Conservation (phyloP, 192 early-diverging fungal species). For the Dissophora ornata region DNA sequence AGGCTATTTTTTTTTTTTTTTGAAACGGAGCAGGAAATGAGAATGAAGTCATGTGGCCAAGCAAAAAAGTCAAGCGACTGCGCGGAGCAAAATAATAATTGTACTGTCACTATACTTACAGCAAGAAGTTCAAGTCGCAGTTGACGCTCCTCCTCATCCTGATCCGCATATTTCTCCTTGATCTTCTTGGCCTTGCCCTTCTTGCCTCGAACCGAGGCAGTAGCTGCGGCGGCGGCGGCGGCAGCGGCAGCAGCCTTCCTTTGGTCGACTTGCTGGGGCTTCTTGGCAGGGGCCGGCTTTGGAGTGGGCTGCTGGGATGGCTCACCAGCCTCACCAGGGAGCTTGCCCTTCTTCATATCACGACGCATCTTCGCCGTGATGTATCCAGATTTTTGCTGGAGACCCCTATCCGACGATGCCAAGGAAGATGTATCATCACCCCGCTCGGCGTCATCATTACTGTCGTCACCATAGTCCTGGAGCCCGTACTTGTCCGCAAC, state of each 20-base stretch:
- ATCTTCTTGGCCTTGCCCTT: slow-evolving; percentile 90
- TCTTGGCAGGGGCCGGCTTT: slow-evolving; percentile 24
- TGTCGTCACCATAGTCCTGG: slow-evolving; percentile 65
- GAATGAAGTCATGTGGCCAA: not conserved
- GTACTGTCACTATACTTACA: slow-evolving; percentile 59
- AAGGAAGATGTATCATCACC: slow-evolving; percentile 52
- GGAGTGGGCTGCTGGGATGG: slow-evolving; percentile 33
- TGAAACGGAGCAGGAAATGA: not conserved
- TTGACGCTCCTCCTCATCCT: slow-evolving; percentile 92
- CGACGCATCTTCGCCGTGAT: slow-evolving; percentile 89
- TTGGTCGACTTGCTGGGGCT: slow-evolving; percentile 8
- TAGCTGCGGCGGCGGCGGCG: slow-evolving; percentile 9
- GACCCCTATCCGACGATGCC: slow-evolving; percentile 23
- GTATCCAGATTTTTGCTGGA: slow-evolving; percentile 48
- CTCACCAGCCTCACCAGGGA: slow-evolving; percentile 19
- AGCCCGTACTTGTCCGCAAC: slow-evolving; percentile 62
- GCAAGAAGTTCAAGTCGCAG: slow-evolving; percentile 85
- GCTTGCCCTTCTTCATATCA: slow-evolving; percentile 74
- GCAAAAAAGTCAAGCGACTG: no score
- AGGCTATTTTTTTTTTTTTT: no score
- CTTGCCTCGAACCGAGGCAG: slow-evolving; percentile 77
- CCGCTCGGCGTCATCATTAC: slow-evolving; percentile 55
- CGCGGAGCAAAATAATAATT: no score
- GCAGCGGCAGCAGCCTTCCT: slow-evolving; percentile 20
- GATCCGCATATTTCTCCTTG: slow-evolving; percentile 94